Base-by-base conservation (phyloP, 1,284 basidiomycete species). In the Leccinum pachyderme region DNA sequence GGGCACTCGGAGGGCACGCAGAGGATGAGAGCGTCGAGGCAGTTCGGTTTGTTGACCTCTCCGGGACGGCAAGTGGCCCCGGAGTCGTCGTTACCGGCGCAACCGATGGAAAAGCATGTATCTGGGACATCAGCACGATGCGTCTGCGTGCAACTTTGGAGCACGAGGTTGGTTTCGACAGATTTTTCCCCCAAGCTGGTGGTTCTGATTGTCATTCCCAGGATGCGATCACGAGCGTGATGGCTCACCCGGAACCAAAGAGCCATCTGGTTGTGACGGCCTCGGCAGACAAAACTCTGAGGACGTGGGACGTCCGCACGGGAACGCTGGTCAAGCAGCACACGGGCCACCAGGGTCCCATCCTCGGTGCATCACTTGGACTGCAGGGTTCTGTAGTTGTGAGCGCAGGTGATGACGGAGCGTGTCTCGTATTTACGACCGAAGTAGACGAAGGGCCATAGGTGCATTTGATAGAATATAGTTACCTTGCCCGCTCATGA, bases 71-170 rank as follows among this genome's bases (percentile, higher is more conserved):
- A 47, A 76, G 71, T 45, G 85, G 79, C 6, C 80, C 80, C 47
- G 86, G 72, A 11, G 82, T 92, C 13, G 89, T 89, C 28, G 85
- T 95, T 1, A 95, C 91, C 1, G 95, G 91, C 7, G 94, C 84
- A 2, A 98, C 95, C 8, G 97, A 99, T 69, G 95, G 95, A 0
- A 95, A 92, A 71, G 89, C 88, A 27, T 93, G 91, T 66, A 87
- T 98, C 44, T 98, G 95, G 94, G 96, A 99, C 73, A 78, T 96
- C 39, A 81, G 81, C 47, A 93, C 92, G 12, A 91, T 90, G 78
- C 81, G 89, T 57, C 71, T 94, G 48, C 82, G 95, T 55, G 81
- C 87, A 24, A 92, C 91, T 29, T 75, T 95, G 7, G 78, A 88
- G 59, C 93, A 96, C 67, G 78, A 86, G 71, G 91, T 93, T 59